A percentile compares a stretch with the other conserved stretches of the same genome.
Conservation (phyloP, 768 basidiomycete genomes). For the Rhizopogon vinicolor region DNA sequence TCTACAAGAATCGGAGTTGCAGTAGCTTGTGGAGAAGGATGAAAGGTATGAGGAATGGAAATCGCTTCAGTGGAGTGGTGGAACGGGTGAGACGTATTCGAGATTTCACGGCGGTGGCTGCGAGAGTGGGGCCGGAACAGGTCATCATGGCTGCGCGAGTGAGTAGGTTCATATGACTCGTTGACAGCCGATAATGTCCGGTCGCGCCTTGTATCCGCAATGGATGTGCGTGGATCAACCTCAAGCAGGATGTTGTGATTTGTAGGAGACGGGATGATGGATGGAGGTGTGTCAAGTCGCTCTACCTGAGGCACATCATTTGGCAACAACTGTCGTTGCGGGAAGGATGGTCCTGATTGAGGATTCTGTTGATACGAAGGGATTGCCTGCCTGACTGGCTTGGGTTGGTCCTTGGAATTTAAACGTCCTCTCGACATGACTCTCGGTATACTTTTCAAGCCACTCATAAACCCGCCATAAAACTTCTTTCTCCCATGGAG, state of each 20-base stretch:
- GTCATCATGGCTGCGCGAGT: background rate
- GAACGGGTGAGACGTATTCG: background rate
- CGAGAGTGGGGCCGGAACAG: background rate
- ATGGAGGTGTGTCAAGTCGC: background rate
- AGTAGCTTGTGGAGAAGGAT: constrained; percentile 13
- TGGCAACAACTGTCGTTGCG: background rate
- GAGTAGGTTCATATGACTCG: background rate
- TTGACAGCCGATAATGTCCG: background rate
- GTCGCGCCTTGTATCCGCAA: constrained; percentile 2
- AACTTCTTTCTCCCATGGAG: constrained; percentile 23
- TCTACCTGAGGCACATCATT: constrained; percentile 3
- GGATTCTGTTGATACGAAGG: constrained; percentile 17
- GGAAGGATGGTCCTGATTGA: background rate
- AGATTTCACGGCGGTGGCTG: background rate
- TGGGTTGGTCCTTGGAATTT: constrained; percentile 15
- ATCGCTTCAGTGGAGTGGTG: background rate
- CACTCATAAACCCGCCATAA: constrained; percentile 25
- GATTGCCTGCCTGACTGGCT: constrained; percentile 17
- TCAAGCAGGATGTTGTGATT: background rate
- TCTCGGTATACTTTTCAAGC: constrained; percentile 26
- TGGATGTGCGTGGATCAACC: background rate
- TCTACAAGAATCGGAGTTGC: constrained; percentile 36
- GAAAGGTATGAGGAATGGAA: background rate
- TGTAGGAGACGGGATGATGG: background rate
- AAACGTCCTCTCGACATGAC: constrained; percentile 28